Evolutionary conservation across 352 stramenopile species (phyloP).

Genomic region (Globisporangium lucens): DNA sequence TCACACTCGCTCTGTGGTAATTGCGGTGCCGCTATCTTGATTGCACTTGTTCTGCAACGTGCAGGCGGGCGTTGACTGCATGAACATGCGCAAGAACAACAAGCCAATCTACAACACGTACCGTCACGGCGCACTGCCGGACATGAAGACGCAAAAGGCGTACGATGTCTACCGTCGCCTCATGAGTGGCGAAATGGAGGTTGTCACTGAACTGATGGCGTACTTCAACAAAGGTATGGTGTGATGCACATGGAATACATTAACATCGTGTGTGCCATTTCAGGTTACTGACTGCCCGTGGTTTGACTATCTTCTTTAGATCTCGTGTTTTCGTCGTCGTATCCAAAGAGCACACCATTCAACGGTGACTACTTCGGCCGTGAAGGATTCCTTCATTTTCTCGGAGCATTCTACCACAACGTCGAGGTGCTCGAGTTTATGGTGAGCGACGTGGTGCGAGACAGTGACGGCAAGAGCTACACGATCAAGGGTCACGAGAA

Average conservation of each 20-base stretch:
- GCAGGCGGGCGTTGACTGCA: conserved; percentile 66
- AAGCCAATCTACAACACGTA: conserved; percentile 81
- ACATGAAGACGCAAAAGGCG: conserved; percentile 74
- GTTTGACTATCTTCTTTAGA: conserved; percentile 23
- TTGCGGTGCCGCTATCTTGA: conserved; percentile 3
- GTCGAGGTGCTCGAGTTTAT: conserved; percentile 79
- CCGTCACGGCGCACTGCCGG: conserved; percentile 57
- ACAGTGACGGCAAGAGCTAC: conserved; percentile 62
- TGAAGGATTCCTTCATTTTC: conserved; percentile 77
- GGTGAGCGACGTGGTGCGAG: conserved; percentile 59
- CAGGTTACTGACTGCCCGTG: neutral
- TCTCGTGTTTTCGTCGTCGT: conserved; percentile 81
- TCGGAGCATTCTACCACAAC: conserved; percentile 71
- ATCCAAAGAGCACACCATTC: conserved; percentile 77
- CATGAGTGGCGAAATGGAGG: conserved; percentile 44
- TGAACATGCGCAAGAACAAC: conserved; percentile 83
- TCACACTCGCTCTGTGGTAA: neutral
- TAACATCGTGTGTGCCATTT: neutral
- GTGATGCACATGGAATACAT: neutral
- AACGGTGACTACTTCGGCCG: conserved; percentile 82
- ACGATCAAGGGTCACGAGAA: conserved; percentile 80
- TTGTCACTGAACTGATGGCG: conserved; percentile 64
- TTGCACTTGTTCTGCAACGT: neutral
- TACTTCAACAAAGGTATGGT: conserved; percentile 83
- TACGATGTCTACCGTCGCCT: conserved; percentile 79